These are phyloP conservation scores for Clitopilus passeckerianus DNA, from an alignment of 768 basidiomycete genomes.

Conservation along the genomic window DNA sequence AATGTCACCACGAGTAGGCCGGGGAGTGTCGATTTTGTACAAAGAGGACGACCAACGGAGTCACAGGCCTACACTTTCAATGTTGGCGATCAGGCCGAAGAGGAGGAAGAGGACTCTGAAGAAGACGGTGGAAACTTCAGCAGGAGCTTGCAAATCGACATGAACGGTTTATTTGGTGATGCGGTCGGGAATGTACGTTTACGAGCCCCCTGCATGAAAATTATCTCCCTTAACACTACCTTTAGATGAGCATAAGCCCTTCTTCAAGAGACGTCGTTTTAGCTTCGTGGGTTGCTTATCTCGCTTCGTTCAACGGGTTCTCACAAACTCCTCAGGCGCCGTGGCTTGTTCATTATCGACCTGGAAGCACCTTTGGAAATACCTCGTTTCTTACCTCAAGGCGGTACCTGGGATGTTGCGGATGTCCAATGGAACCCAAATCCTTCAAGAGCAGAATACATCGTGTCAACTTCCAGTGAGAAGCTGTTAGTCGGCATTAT, in stretches of 20 bases:
- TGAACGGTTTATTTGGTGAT: slow-evolving; percentile 75
- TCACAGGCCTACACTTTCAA: not conserved
- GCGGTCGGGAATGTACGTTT: slow-evolving; percentile 75
- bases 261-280: slow-evolving; percentile 84
- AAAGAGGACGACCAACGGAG: not conserved
- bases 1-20: not conserved
- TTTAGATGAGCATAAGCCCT: slow-evolving; percentile 89
- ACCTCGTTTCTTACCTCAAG: slow-evolving; percentile 93
- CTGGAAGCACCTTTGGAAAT: slow-evolving; percentile 81
- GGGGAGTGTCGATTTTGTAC: not conserved
- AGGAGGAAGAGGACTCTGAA: not conserved
- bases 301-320: not conserved
- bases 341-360: slow-evolving; percentile 94
- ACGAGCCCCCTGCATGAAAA: not conserved
- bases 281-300: slow-evolving; percentile 54
- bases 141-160: slow-evolving; percentile 66
- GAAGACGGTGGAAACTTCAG: slow-evolving; percentile 61
- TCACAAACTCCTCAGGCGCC: slow-evolving; percentile 40
- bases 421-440: slow-evolving; percentile 95
- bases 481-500: slow-evolving; percentile 55
- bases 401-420: slow-evolving; percentile 93
- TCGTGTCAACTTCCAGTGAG: slow-evolving; percentile 85
- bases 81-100: not conserved
- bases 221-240: slow-evolving; percentile 5
- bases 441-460: slow-evolving; percentile 66